Evolutionary conservation across 1,139 yeast genomes (phyloP).

Genomic region (Saccharomycopsis hybrid): DNA sequence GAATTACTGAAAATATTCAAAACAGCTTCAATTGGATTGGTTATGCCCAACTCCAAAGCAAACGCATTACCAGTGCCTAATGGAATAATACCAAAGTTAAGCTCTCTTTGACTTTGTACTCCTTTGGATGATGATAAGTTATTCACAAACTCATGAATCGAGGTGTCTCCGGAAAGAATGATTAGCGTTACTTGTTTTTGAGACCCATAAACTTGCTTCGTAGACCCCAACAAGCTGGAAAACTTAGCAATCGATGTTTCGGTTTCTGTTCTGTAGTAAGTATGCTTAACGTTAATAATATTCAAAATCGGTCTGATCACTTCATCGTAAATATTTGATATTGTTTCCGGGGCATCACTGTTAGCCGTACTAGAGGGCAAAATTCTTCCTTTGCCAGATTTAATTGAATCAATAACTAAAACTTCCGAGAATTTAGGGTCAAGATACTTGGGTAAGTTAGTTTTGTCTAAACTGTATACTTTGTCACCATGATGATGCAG

Average conservation of each 20-base stretch:
- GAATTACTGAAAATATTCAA: constrained; percentile 9
- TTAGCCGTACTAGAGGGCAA: not conserved
- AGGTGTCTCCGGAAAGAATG: constrained; percentile 19
- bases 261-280: constrained; percentile 3
- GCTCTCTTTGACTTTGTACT: not conserved
- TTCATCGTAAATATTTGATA: constrained; percentile 3
- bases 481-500: no score
- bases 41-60: constrained; percentile 18
- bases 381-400: constrained; percentile 18
- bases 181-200: constrained; percentile 10
- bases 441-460: constrained; percentile 9
- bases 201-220: not conserved
- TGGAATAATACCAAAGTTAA: constrained; percentile 16
- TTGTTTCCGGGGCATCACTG: not conserved
- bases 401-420: constrained; percentile 15
- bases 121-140: not conserved
- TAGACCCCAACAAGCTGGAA: not conserved
- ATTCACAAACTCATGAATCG: constrained; percentile 19
- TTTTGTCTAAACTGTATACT: constrained; percentile 1
- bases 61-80: constrained; percentile 21
- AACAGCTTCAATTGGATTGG: constrained; percentile 5
- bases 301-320: constrained; percentile 12
- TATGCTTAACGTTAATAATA: constrained; percentile 3
- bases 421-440: constrained; percentile 2
- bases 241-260: constrained; percentile 6